Base-by-base conservation (phyloP, 768 basidiomycete genomes). In the Leccinum uliginosum region DNA sequence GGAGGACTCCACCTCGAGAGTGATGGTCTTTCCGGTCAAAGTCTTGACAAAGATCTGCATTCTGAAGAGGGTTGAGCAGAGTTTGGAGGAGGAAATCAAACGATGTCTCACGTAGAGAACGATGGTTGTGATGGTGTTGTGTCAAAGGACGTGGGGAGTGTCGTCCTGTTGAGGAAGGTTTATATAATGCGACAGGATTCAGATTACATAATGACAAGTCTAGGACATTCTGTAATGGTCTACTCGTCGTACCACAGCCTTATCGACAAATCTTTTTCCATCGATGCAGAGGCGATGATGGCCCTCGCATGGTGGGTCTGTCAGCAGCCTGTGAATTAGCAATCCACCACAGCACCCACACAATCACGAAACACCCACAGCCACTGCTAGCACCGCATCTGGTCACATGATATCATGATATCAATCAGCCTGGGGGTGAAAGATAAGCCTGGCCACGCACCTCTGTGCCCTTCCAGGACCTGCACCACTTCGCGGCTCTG, bases 241-340 rank as follows among this genome's bases (percentile, higher is more conserved):
- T 47, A 47, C 49, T 72, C 69, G 65, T 89, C 85, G 55, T 78
- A 75, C 94, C 94, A 97, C 15, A 98, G 63, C 53, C 86, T 80
- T 65, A 98, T 89, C 5, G 85, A 85, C 58, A 90, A 73, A 63
- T 96, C 94, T 62, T 92, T 92, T 63, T 94, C 93, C 81, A 91
- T 86, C 10, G 86, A 83, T n/a, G 90, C 91, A 4, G 92, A 91
- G 7, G 92, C 94, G 59, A 98, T 87, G 54, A 89, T 84, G 47
- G 77, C 79, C 51, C 75, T 80, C 21, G 75, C 79, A 1, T 94
- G 93, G 72, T 95, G 91, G 2, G 85, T 80, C 93, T 95, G 56
- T 56, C 53, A 1, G 40, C 40, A 43, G 40, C 7, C 2, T 40
- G 19, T 43, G 2, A 43, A 43, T 43, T 19, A 43, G 40, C 19